phyloP scores from a whole-genome alignment of 768 basidiomycete species.

The Collybiopsis luxurians region DNA sequence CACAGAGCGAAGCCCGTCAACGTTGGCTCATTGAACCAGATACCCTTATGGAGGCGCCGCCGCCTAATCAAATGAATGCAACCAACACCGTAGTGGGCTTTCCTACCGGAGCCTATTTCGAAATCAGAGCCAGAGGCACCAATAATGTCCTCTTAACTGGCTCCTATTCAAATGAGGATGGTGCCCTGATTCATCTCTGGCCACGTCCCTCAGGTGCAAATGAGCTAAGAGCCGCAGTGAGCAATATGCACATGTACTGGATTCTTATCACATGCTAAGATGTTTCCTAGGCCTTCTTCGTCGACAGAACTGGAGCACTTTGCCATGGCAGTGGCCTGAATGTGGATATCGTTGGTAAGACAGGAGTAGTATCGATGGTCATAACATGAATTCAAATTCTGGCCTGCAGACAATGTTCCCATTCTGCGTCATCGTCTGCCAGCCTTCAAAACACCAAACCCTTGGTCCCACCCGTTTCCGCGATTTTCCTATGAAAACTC shows the following conservation, averaged over 20 bases:
- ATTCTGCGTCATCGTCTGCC: background rate
- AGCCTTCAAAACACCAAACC: background rate
- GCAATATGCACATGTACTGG: background rate
- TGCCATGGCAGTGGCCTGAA: background rate
- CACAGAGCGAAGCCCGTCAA: background rate
- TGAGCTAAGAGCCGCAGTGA: background rate
- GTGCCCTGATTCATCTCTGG: background rate
- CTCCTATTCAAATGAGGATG: background rate
- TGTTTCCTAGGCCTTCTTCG: background rate
- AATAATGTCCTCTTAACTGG: background rate
- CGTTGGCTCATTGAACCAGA: background rate
- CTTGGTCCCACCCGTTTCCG: background rate
- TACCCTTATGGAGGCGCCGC: background rate
- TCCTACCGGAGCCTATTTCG: background rate
- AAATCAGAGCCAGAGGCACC: background rate
- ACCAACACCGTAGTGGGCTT: background rate
- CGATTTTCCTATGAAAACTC: background rate
- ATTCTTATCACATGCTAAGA: background rate
- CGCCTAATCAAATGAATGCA: too few species aligned
- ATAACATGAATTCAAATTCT: background rate
- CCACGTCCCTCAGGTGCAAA: background rate
- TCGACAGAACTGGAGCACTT: background rate
- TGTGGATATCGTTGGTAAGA: background rate
- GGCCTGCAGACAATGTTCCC: background rate
- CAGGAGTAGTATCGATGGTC: background rate